Conservation (phyloP, 495 filamentous ascomycete species). For the Lindgomyces ingoldianus region DNA sequence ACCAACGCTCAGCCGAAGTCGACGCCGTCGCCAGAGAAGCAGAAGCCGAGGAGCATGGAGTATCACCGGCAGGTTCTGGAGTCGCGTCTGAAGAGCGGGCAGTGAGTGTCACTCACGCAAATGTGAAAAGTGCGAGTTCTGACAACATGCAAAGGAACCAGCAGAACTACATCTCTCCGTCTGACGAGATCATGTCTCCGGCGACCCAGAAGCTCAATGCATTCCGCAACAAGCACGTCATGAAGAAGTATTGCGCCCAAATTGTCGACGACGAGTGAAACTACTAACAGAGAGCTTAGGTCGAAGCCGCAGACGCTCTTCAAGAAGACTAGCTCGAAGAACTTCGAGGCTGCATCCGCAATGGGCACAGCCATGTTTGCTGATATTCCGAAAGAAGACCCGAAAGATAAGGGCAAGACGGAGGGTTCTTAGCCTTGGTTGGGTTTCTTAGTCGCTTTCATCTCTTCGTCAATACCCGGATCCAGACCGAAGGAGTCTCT, state of each 20-base stretch:
- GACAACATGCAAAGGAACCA: conserved; percentile 45
- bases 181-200: conserved; percentile 88
- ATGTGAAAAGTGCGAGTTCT: not conserved
- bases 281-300: conserved; percentile 18
- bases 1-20: conserved; percentile 53
- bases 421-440: not conserved
- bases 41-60: conserved; percentile 66
- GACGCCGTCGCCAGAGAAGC: conserved; percentile 34
- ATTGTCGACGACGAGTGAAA: not conserved
- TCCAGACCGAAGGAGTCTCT: too few species aligned
- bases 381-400: conserved; percentile 30
- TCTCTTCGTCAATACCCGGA: conserved; percentile 9
- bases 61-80: conserved; percentile 78
- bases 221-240: conserved; percentile 78
- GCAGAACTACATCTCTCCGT: conserved; percentile 79
- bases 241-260: conserved; percentile 48
- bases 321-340: conserved; percentile 38
- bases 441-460: not conserved
- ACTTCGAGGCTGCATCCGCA: conserved; percentile 34
- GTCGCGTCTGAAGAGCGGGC: conserved; percentile 66
- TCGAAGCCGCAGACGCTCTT: conserved; percentile 40
- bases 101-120: conserved; percentile 52
- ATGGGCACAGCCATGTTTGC: conserved; percentile 35
- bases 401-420: not conserved
- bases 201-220: conserved; percentile 87